These are phyloP conservation scores for Stellera chamaejasme DNA, from an alignment of 345 rosid species.

Conservation along the genomic window DNA sequence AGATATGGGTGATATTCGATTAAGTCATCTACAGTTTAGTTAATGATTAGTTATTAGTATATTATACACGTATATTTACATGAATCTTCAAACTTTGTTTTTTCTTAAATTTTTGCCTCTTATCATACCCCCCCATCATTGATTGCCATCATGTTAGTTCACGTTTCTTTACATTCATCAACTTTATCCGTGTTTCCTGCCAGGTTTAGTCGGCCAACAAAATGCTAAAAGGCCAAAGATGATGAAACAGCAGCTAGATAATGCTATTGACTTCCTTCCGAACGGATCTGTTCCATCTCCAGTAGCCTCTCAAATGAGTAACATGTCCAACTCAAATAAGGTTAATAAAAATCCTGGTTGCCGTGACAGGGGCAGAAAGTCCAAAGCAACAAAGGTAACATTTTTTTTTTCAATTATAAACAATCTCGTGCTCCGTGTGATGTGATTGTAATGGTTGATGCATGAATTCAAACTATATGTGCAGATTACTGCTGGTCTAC, in stretches of 20 bases:
- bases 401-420: not conserved
- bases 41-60: too few species aligned
- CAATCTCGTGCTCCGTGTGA: slow-evolving; percentile 1
- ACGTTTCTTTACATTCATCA: slow-evolving; percentile 16
- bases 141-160: too few species aligned
- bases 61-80: too few species aligned
- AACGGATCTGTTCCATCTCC: slow-evolving; percentile 66
- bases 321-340: slow-evolving; percentile 73
- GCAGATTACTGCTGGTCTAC: slow-evolving; percentile 63
- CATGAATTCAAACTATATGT: slow-evolving; percentile 11
- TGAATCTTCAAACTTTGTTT: too few species aligned
- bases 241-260: slow-evolving; percentile 46
- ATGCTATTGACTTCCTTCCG: slow-evolving; percentile 43
- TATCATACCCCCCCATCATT: too few species aligned
- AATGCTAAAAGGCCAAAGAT: slow-evolving; percentile 61
- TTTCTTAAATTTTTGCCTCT: too few species aligned
- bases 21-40: too few species aligned
- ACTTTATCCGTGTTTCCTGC: slow-evolving; percentile 13
- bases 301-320: slow-evolving; percentile 81
- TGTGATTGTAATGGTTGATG: slow-evolving; percentile 8
- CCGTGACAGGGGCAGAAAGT: slow-evolving; percentile 61
- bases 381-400: slow-evolving; percentile 61
- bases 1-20: too few species aligned
- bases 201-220: slow-evolving; percentile 62
- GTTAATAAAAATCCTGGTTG: slow-evolving; percentile 52